These are phyloP conservation scores for Hypericum perforatum DNA, from an alignment of 345 rosid species.

Conservation along the genomic window DNA sequence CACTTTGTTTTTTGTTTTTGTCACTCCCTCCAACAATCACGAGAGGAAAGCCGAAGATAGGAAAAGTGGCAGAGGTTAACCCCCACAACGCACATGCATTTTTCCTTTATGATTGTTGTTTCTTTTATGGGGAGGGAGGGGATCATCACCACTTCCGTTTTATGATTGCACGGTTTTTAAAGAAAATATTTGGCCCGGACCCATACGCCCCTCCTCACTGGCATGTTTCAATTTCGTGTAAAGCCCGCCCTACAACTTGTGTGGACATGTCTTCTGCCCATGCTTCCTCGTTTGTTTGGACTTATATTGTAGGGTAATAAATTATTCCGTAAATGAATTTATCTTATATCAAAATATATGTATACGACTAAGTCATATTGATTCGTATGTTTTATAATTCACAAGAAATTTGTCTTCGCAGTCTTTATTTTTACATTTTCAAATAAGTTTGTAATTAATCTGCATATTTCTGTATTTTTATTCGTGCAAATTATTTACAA, in stretches of 20 bases:
- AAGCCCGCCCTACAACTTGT: conserved; percentile 17
- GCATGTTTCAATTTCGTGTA: conserved; percentile 17
- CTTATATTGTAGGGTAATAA: too few species aligned
- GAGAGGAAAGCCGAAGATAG: conserved; percentile 21
- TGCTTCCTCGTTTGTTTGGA: neutral
- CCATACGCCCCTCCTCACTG: conserved; percentile 10
- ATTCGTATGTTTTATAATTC: too few species aligned
- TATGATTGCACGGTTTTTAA: conserved; percentile 39
- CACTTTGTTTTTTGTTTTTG: too few species aligned
- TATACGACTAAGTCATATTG: too few species aligned
- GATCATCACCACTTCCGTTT: conserved; percentile 22
- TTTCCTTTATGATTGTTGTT: conserved; percentile 15
- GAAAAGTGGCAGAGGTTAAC: conserved; percentile 23
- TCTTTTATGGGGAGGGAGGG: too few species aligned
- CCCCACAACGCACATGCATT: conserved; percentile 43
- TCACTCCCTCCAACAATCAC: conserved; percentile 17
- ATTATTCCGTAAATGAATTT: too few species aligned
- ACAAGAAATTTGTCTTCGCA: too few species aligned
- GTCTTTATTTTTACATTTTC: too few species aligned
- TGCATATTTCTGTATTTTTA: too few species aligned
- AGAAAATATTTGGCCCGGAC: conserved; percentile 15
- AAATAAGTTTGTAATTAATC: too few species aligned
- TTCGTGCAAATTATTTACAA: too few species aligned
- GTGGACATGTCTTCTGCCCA: conserved; percentile 14
- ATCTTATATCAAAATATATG: too few species aligned